A percentile compares a stretch with the other conserved stretches of the same genome.
These are phyloP conservation scores for Pythium guiyangense DNA, from an alignment of 352 stramenopile species.

Conservation along the genomic window DNA sequence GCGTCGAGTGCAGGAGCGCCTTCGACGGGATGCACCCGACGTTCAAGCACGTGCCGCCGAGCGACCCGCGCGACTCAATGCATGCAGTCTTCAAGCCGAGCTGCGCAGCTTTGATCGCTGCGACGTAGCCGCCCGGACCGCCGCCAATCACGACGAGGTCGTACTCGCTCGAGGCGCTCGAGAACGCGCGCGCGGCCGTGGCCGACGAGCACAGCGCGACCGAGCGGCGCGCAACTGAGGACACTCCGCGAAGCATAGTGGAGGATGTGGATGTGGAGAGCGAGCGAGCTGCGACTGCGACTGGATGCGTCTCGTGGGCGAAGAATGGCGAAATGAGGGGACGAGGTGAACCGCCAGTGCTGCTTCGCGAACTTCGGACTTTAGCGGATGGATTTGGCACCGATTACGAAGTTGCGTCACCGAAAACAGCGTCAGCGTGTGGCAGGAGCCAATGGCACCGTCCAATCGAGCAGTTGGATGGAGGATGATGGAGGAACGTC, in stretches of 20 bases:
- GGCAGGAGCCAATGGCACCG: background rate
- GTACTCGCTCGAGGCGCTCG: conserved; percentile 44
- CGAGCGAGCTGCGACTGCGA: background rate
- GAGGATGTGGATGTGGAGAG: background rate
- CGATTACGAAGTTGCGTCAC: background rate
- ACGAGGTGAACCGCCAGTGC: no score
- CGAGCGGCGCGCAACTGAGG: conserved; percentile 36
- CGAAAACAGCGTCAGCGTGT: no score
- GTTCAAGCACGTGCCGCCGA: conserved; percentile 98
- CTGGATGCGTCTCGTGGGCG: background rate
- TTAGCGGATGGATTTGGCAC: background rate
- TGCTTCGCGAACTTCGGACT: background rate
- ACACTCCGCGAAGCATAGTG: conserved; percentile 27
- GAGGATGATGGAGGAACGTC: background rate
- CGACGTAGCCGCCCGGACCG: conserved; percentile 97
- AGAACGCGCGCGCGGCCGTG: conserved; percentile 41
- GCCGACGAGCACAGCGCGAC: conserved; percentile 17
- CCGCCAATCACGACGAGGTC: conserved; percentile 92
- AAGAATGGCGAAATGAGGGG: conserved; percentile 15
- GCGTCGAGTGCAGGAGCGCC: conserved; percentile 94
- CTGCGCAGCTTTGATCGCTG: conserved; percentile 98
- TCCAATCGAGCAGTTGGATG: conserved; percentile 1
- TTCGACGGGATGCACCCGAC: conserved; percentile 99
- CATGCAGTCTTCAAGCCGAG: conserved; percentile 98
- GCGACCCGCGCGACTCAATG: conserved; percentile 93